phyloP scores from a whole-genome alignment of 2,329 filamentous ascomycete genomes.

The Botryotinia convoluta region DNA sequence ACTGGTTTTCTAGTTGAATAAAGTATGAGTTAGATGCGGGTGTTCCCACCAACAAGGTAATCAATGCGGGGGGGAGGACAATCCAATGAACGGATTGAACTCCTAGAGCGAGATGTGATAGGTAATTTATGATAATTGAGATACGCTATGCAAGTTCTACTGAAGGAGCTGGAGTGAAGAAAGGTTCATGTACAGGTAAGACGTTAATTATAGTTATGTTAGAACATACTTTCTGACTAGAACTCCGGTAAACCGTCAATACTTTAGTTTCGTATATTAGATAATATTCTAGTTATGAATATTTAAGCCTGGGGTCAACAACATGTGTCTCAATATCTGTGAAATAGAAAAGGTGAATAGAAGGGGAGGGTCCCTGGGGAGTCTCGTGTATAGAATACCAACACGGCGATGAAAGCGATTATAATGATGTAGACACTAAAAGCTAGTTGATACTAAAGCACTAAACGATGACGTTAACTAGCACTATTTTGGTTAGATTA shows the following conservation, averaged over 20 bases:
- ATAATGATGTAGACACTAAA: background rate
- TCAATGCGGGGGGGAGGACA: background rate
- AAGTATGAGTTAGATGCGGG: background rate
- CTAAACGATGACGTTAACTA: background rate
- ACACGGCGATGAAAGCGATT: background rate
- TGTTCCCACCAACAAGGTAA: background rate
- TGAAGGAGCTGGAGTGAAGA: background rate
- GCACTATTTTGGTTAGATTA: background rate
- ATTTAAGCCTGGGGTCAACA: background rate
- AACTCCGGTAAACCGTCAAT: background rate
- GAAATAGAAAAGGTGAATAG: background rate
- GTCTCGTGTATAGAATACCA: background rate
- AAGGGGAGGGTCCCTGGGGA: background rate
- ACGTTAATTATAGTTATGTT: background rate
- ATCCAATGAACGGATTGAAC: background rate
- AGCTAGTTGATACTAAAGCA: background rate
- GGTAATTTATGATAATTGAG: background rate
- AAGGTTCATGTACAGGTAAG: background rate
- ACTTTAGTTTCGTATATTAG: background rate
- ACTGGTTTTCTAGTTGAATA: background rate
- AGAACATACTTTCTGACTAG: background rate
- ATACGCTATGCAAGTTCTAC: background rate
- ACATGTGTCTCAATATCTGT: accelerated
- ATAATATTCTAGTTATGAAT: background rate
- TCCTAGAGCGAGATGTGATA: background rate